Evolutionary conservation across 768 basidiomycete species (phyloP).

Genomic region (Russula sp.): DNA sequence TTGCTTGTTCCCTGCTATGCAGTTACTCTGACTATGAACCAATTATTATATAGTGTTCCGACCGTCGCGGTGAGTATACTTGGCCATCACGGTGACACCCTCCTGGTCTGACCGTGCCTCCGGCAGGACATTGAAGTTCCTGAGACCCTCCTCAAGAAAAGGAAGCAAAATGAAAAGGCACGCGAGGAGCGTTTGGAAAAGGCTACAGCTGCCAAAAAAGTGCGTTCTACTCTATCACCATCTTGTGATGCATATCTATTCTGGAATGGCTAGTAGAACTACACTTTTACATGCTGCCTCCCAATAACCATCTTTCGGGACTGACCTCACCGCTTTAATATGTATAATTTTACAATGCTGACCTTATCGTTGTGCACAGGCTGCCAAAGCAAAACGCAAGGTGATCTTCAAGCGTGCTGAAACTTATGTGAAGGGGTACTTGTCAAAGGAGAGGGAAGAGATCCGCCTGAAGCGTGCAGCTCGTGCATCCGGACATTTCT

Average conservation of each 20-base stretch:
- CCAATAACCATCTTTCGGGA: conserved; percentile 96
- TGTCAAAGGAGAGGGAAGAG: conserved; percentile 89
- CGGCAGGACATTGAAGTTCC: conserved; percentile 88
- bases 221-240: conserved; percentile 34
- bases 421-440: conserved; percentile 95
- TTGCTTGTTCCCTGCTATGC: conserved; percentile 16
- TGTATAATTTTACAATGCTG: conserved; percentile 22
- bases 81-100: neutral
- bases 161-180: conserved; percentile 95
- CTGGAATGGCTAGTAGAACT: conserved; percentile 67
- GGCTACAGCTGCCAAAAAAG: conserved; percentile 82
- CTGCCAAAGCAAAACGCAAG: conserved; percentile 84
- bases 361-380: conserved; percentile 39
- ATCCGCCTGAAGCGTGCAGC: conserved; percentile 91
- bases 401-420: conserved; percentile 99
- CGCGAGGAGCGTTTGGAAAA: conserved; percentile 87
- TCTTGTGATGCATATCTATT: conserved; percentile 77
- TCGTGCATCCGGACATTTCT: conserved; percentile 89
- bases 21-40: neutral
- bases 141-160: conserved; percentile 99
- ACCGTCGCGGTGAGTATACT: conserved; percentile 4
- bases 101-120: conserved; percentile 7
- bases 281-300: conserved; percentile 61
- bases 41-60: neutral
- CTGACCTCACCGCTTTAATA: conserved; percentile 41